Evolutionary conservation across 768 basidiomycete genomes (phyloP), one percentile per base, ranked within the genome.

Genomic region (Panus rudis): DNA sequence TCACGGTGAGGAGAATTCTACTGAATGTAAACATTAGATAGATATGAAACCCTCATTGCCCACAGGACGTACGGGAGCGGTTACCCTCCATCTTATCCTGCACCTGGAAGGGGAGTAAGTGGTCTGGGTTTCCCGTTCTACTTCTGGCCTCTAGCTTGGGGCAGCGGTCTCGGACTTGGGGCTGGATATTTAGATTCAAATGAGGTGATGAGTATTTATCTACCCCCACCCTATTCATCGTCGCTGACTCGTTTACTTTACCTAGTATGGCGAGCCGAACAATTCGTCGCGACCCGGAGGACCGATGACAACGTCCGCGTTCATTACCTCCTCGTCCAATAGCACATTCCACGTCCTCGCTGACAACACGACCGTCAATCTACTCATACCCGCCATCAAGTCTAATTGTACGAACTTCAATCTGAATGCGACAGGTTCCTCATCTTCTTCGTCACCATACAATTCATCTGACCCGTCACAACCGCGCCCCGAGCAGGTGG

Each of bases 141-240:
- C 48, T 84, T 71, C 62, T 84, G 81, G 80, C 81, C 81, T 6
- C 31, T 83, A 7, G 67, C 69, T 1, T 82, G 76, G 74, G 63
- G 61, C 2, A 60, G 61, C 1, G 49, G 52, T 45, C 21, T 65
- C 37, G 30, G 52, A 47, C 46, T 55, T 17, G 61, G 59, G 4
- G 53, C 54, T 16, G 56, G 50, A 3, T 70, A 72, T 46, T 48
- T 71, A 37, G 45, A 63, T 2, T 57, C 61, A 23, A 45, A 63
- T 27, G 76, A 79, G 63, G 75, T 76, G 55, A 43, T 37, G 49
- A 35, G 25, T 21, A 42, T 30, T 8, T 20, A 19, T 26, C 22
- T 7, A 43, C 14, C 14, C 42, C 34, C 13, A 34, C n/a, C n/a
- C 23, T 25, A 35, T n/a, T n/a, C 28, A 30, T n/a, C n/a, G 10